Evolutionary conservation across 768 basidiomycete species (phyloP), one percentile per base, ranked within the genome.

Genomic region (Dictyophora rubrovolvata): DNA sequence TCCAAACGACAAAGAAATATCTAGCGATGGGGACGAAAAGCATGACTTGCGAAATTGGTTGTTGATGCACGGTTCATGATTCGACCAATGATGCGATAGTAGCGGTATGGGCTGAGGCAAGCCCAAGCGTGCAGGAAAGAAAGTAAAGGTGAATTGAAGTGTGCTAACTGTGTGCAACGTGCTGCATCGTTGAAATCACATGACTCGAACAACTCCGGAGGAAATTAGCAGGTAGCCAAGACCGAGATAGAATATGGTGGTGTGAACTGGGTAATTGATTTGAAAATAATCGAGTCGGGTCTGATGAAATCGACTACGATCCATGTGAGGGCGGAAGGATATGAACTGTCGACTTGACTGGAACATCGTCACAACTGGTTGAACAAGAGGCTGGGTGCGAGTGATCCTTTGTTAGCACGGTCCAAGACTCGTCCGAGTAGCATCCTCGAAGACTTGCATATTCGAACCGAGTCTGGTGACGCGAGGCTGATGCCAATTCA

Each of bases 231-330:
- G n/a, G 10, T 28, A 28, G 28, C 42, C 12, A 42, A 42, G n/a
- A n/a, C 42, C 42, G 11, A 42, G 42, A 42, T 37, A 37, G 36
- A 42, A 42, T 42, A 14, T 10, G 56, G 48, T 10, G 34, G 28
- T 2, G 35, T 4, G 56, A 57, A 57, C 56, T 57, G 46, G 56
- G 56, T 57, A 57, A 57, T 57, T 57, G 47, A 57, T 57, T 57
- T 57, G 56, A 28, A 57, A 50, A 50, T 17, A 33, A 57, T 23
- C 18, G 53, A 36, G 23, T 36, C 18, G 22, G 16, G 18, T 36
- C 16, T 36, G 53, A 23, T 16, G 53, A 23, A 36, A 54, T 20
- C 42, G 42, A 42, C 42, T n/a, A 42, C n/a, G n/a, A 42, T 42
- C 42, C 42, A 42, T n/a, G n/a, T n/a, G 42, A n/a, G 42, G n/a